These are phyloP conservation scores for Macrolepiota albuminosa DNA, from an alignment of 768 basidiomycete genomes.

Conservation along the genomic window DNA sequence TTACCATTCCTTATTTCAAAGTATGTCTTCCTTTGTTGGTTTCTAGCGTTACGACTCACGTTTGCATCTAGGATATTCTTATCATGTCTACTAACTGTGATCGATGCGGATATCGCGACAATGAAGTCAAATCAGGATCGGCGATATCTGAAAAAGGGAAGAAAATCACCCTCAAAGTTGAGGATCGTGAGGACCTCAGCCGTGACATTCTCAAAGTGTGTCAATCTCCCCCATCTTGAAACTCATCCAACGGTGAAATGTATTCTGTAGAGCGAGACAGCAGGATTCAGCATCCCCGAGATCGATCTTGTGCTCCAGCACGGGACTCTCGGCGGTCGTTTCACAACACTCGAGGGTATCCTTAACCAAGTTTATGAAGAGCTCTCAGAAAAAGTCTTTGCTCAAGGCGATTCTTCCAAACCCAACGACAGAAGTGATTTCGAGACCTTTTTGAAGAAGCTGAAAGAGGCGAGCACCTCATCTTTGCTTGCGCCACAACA, in stretches of 20 bases:
- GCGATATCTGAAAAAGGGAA: slow-evolving; percentile 89
- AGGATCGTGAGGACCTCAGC: slow-evolving; percentile 88
- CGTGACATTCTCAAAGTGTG: slow-evolving; percentile 91
- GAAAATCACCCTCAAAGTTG: slow-evolving; percentile 81
- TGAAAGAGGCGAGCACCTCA: slow-evolving; percentile 59
- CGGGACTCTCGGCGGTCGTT: slow-evolving; percentile 94
- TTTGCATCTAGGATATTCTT: slow-evolving; percentile 69
- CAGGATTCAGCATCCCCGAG: slow-evolving; percentile 86
- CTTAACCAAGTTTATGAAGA: slow-evolving; percentile 94
- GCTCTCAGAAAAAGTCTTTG: slow-evolving; percentile 81
- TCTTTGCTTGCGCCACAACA: not conserved
- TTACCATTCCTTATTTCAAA: slow-evolving; percentile 97
- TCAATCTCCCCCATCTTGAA: not conserved
- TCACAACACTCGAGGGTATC: slow-evolving; percentile 96
- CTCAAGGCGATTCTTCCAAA: slow-evolving; percentile 57
- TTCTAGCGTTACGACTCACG: not conserved
- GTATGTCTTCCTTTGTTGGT: slow-evolving; percentile 29
- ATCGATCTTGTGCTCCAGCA: slow-evolving; percentile 89
- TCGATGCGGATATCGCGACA: slow-evolving; percentile 92
- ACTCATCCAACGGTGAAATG: not conserved
- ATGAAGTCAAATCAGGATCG: slow-evolving; percentile 92
- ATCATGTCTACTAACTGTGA: slow-evolving; percentile 90
- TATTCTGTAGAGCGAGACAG: slow-evolving; percentile 78
- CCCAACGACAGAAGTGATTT: slow-evolving; percentile 55
- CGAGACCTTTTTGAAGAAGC: slow-evolving; percentile 64